Conservation (phyloP, 2,329 filamentous ascomycete species). For the Huntiella moniliformis region DNA sequence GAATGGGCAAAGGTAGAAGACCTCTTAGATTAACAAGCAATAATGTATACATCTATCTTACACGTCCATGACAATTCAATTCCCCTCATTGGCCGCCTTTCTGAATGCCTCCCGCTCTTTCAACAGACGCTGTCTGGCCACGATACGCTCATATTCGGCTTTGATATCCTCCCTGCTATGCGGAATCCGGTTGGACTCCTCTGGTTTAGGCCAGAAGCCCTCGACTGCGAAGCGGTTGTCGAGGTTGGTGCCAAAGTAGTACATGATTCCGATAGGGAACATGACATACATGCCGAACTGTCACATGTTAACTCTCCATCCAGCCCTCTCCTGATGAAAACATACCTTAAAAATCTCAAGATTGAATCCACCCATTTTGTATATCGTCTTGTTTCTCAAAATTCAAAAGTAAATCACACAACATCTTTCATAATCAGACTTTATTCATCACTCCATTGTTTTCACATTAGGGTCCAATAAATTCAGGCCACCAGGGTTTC, state of each 20-base stretch:
- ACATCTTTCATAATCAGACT: slow-evolving; percentile 7
- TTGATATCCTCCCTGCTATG: slow-evolving; percentile 67
- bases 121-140: slow-evolving; percentile 49
- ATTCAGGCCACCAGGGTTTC: too few relatives aligned
- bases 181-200: slow-evolving; percentile 59
- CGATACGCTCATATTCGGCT: slow-evolving; percentile 58
- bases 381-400: neutral
- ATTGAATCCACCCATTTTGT: slow-evolving; percentile 60
- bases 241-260: slow-evolving; percentile 98
- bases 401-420: neutral
- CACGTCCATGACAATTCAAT: neutral
- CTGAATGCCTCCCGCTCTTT: slow-evolving; percentile 34
- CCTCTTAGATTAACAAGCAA: slow-evolving; percentile 2
- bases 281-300: slow-evolving; percentile 98
- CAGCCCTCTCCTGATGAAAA: neutral
- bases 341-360: slow-evolving; percentile 86
- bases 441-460: slow-evolving; percentile 20
- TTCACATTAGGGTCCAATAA: neutral
- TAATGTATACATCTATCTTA: slow-evolving; percentile 10
- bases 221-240: slow-evolving; percentile 77
- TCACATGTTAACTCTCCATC: neutral
- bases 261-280: slow-evolving; percentile 98
- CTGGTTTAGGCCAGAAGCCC: slow-evolving; percentile 80
- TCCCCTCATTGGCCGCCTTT: slow-evolving; percentile 15
- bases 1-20: slow-evolving; percentile 28